Conservation (phyloP, 108 stramenopile genomes). For the Stephanodiscus triporus region DNA sequence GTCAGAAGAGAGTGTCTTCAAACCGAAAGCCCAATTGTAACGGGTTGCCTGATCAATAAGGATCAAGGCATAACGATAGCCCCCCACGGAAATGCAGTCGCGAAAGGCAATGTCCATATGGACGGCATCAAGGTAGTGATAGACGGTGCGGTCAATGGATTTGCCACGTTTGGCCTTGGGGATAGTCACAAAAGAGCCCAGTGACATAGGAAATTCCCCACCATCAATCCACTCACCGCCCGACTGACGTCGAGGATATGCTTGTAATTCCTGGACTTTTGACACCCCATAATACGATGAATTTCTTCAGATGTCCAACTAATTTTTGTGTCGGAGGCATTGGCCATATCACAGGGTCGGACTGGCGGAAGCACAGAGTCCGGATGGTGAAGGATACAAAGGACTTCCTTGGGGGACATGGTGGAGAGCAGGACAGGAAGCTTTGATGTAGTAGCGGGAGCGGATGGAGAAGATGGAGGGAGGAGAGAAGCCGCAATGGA, state of each 20-base stretch:
- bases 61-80: conserved; percentile 6
- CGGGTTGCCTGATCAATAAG: background rate
- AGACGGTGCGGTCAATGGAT: background rate
- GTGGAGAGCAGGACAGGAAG: too few species aligned
- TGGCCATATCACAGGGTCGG: conserved; percentile 1
- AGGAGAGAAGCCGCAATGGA: too few species aligned
- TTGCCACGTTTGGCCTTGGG: background rate
- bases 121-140: background rate
- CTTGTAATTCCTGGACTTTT: conserved; percentile 11
- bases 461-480: too few species aligned
- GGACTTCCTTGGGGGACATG: too few species aligned
- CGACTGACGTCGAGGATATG: background rate
- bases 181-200: conserved; percentile 19
- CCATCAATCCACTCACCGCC: background rate
- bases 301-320: conserved; percentile 1
- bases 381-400: background rate
- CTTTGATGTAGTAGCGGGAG: too few species aligned
- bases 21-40: too few species aligned
- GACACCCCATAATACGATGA: conserved; percentile 19
- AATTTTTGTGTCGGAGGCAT: conserved; percentile 4
- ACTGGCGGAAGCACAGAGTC: background rate
- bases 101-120: conserved; percentile 15
- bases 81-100: conserved; percentile 9
- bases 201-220: conserved; percentile 1
- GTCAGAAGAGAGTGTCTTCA: too few species aligned